Conservation (phyloP, 2,329 filamentous ascomycete species). For the Didymella pinodella region DNA sequence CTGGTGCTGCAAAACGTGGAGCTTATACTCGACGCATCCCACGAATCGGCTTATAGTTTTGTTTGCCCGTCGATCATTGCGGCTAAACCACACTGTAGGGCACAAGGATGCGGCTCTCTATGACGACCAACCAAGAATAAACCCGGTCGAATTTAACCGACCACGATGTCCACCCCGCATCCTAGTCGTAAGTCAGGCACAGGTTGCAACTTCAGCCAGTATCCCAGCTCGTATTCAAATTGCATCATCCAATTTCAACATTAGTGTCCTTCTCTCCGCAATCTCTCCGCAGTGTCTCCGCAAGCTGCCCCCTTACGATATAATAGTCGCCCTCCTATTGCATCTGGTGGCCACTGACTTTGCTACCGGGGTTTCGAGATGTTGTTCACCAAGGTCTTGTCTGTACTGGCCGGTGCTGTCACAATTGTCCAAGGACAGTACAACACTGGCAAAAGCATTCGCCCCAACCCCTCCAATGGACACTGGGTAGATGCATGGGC, state of each 20-base stretch:
- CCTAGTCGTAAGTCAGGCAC: constrained; percentile 32
- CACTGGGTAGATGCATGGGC: constrained; percentile 72
- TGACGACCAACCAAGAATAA: constrained; percentile 19
- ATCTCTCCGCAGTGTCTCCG: constrained; percentile 8
- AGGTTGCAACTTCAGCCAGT: constrained; percentile 17
- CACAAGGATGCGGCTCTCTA: constrained; percentile 7
- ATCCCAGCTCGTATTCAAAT: constrained; percentile 28
- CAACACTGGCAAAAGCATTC: constrained; percentile 1
- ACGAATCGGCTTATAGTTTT: background rate
- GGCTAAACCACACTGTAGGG: constrained; percentile 27
- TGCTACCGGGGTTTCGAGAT: background rate
- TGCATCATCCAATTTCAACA: constrained; percentile 6
- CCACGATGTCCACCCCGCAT: constrained; percentile 38
- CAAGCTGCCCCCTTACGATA: background rate
- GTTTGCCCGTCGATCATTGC: constrained; percentile 24
- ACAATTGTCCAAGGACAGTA: constrained; percentile 1
- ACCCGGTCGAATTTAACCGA: constrained; percentile 44
- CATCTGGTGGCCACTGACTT: background rate
- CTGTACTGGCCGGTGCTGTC: constrained; percentile 6
- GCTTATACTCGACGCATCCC: background rate
- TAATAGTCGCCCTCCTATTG: constrained; percentile 2
- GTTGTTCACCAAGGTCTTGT: constrained; percentile 12
- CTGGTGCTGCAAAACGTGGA: background rate
- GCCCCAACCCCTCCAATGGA: constrained; percentile 38
- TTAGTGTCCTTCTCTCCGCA: constrained; percentile 9